Base-by-base conservation (phyloP, 257 asterid genomes). In the Anisodus tanguticus region DNA sequence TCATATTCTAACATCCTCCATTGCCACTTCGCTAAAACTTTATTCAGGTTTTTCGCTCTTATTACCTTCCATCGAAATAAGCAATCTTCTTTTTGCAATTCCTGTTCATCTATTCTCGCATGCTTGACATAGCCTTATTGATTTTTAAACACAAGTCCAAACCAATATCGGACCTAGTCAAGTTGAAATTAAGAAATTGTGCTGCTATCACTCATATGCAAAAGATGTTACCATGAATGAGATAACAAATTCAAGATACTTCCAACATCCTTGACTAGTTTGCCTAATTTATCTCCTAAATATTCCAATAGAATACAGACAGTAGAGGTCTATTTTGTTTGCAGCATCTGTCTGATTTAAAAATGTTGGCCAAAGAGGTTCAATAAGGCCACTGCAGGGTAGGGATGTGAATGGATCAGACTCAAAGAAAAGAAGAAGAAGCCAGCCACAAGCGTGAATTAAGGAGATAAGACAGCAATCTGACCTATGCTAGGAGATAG, bases 41-140 rank as follows among this genome's bases (percentile, higher is more conserved):
- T 41, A 43, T n/a, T 8, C 8, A 2, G 16, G 13, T 41, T 8
- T 17, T 70, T 43, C 53, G 6, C 37, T 41, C 79, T 70, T 70
- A 17, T 39, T 16, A 43, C 54, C 79, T 70, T 70, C 55, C 55
- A 70, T 70, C 16, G n/a, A 70, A 70, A 70, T 70, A 70, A 70
- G 79, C 79, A 70, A 43, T 43, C 37, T 43, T 70, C 3, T 70
- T 55, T 2, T 55, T 0, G 35, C 17, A 43, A 43, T 70, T 43
- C 54, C 7, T 8, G 0, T 9, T 70, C 57, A 70, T 43, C 78
- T 70, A 8, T 16, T 43, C 79, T 43, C 0, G 22, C 57, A 70
- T 70, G 8, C 57, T 70, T 16, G 79, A 70, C 55, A 17, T 39
- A 8, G 54, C 26, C 54, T 69, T 17, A 70, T 41, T 41, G 41